Evolutionary conservation across 202 grass and related monocot species (phyloP).

Genomic region (Zizania palustris): DNA sequence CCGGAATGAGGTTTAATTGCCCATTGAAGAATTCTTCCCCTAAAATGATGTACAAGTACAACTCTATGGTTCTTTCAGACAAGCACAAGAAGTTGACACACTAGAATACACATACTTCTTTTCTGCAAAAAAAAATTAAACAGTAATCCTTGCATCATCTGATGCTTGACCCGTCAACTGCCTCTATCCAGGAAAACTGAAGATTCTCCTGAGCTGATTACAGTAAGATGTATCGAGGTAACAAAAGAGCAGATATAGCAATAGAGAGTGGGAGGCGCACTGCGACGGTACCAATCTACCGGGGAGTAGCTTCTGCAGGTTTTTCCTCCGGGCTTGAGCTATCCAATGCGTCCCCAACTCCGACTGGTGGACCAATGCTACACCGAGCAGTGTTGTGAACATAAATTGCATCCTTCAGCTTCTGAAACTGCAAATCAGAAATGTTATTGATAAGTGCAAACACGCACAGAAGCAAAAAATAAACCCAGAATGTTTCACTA

Average conservation of each 20-base stretch:
- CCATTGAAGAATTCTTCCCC: background rate
- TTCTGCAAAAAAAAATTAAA: slow-evolving; percentile 32
- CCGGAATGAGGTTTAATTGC: background rate
- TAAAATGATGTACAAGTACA: slow-evolving; percentile 44
- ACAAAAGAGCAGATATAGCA: slow-evolving; percentile 34
- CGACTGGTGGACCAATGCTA: slow-evolving; percentile 76
- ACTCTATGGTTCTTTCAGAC: slow-evolving; percentile 10
- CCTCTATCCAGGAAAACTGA: slow-evolving; percentile 28
- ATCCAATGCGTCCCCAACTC: slow-evolving; percentile 57
- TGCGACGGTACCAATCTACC: slow-evolving; percentile 28
- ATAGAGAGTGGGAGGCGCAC: background rate
- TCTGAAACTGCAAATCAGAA: slow-evolving; percentile 63
- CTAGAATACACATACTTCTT: slow-evolving; percentile 41
- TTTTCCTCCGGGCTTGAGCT: slow-evolving; percentile 53
- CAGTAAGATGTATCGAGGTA: slow-evolving; percentile 22
- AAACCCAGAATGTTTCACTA: background rate
- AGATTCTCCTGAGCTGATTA: slow-evolving; percentile 42
- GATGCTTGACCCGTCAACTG: slow-evolving; percentile 9
- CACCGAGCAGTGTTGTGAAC: slow-evolving; percentile 84
- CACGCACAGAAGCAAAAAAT: background rate
- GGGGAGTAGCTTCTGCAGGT: slow-evolving; percentile 62
- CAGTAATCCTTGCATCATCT: slow-evolving; percentile 38
- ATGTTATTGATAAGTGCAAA: background rate
- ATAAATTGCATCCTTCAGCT: slow-evolving; percentile 90
- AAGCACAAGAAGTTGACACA: slow-evolving; percentile 14